A percentile compares a stretch with the other conserved stretches of the same genome.
Conservation (phyloP, 1,139 yeast species). For the Taphrina deformans region DNA sequence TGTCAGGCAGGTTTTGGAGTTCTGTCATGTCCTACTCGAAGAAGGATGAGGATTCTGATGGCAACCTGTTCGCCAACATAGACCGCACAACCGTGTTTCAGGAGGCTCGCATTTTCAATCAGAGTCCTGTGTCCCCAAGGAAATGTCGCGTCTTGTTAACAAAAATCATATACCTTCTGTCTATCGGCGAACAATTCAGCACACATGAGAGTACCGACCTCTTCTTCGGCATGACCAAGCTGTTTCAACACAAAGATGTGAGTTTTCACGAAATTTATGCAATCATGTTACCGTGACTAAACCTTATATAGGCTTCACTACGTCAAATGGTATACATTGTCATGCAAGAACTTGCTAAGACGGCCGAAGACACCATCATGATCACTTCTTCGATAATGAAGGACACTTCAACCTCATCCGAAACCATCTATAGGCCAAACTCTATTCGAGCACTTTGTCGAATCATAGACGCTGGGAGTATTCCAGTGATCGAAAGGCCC, state of each 20-base stretch:
- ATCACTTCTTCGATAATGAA: conserved; percentile 97
- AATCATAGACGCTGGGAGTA: conserved; percentile 74
- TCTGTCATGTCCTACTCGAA: conserved; percentile 20
- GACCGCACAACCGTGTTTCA: conserved; percentile 98
- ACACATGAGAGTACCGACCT: conserved; percentile 86
- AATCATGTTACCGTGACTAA: too few species aligned
- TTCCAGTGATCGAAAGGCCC: conserved; percentile 89
- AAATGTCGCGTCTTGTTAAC: conserved; percentile 80
- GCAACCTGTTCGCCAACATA: conserved; percentile 46
- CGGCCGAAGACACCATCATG: conserved; percentile 92
- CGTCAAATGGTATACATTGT: conserved; percentile 94
- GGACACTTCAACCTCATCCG: conserved; percentile 84
- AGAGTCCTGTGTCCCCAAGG: conserved; percentile 83
- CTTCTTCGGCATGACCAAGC: conserved; percentile 89
- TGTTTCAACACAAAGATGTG: conserved; percentile 84
- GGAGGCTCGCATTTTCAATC: conserved; percentile 91
- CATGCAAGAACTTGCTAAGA: conserved; percentile 79
- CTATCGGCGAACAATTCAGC: conserved; percentile 61
- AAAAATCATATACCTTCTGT: conserved; percentile 63
- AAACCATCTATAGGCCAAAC: conserved; percentile 82
- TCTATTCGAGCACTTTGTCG: conserved; percentile 90
- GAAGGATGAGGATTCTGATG: conserved; percentile 28
- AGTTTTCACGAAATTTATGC: not conserved
- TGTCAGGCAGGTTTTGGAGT: not conserved
- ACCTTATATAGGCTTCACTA: conserved; percentile 60